Conservation (phyloP, 2,329 filamentous ascomycete genomes). For the Elsinoe necatrix region DNA sequence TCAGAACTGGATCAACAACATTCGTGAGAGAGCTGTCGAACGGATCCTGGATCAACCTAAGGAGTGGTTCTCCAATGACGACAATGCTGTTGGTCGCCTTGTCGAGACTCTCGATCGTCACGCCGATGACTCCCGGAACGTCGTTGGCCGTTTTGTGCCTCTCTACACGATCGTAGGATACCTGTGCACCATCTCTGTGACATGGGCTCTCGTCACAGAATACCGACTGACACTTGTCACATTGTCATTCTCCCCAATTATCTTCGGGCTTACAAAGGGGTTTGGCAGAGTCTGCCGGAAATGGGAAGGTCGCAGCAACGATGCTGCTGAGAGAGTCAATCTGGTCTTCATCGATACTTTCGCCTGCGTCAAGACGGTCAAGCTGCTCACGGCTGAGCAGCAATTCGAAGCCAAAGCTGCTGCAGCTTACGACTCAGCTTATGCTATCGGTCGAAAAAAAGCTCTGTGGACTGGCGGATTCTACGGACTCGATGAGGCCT, state of each 20-base stretch:
- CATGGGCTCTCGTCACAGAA: slow-evolving; percentile 65
- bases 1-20: slow-evolving; percentile 66
- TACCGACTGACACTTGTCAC: slow-evolving; percentile 78
- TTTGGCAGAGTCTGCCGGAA: slow-evolving; percentile 58
- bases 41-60: slow-evolving; percentile 67
- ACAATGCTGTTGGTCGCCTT: slow-evolving; percentile 56
- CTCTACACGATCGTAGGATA: slow-evolving; percentile 56
- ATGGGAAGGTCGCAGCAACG: slow-evolving; percentile 64
- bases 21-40: slow-evolving; percentile 60
- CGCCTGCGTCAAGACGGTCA: slow-evolving; percentile 68
- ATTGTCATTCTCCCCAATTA: slow-evolving; percentile 57
- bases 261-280: slow-evolving; percentile 56
- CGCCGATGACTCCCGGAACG: slow-evolving; percentile 77
- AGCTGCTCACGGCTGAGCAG: slow-evolving; percentile 62
- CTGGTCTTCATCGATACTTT: slow-evolving; percentile 67
- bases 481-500: slow-evolving; percentile 69
- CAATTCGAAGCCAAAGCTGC: slow-evolving; percentile 61
- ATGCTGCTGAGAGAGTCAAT: slow-evolving; percentile 51
- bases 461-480: slow-evolving; percentile 60
- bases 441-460: slow-evolving; percentile 55
- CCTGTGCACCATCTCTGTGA: slow-evolving; percentile 60
- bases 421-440: slow-evolving; percentile 43
- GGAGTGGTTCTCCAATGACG: slow-evolving; percentile 65
- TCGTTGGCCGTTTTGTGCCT: slow-evolving; percentile 70
- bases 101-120: slow-evolving; percentile 68